These are phyloP conservation scores for Nepenthes gracilis DNA, from an alignment of 148 eudicot genomes.

Conservation along the genomic window DNA sequence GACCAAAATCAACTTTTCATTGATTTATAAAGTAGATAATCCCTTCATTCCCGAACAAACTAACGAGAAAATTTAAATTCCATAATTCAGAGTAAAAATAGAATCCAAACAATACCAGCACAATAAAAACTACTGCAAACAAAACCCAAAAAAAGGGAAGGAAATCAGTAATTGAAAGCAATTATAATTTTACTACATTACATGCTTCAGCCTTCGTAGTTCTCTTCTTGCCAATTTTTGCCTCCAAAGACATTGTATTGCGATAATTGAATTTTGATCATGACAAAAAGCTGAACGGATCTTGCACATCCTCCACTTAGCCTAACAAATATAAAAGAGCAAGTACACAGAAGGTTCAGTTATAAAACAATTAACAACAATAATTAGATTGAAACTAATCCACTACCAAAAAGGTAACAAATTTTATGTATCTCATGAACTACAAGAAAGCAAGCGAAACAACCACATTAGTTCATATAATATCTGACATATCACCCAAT, in stretches of 20 bases:
- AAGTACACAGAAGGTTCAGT: not conserved
- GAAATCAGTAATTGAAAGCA: no score
- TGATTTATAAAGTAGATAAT: no score
- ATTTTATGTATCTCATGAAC: not conserved
- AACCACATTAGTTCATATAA: not conserved
- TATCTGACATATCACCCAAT: no score
- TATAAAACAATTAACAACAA: not conserved
- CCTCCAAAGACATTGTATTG: conserved; percentile 88
- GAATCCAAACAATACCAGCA: no score
- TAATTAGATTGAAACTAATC: not conserved
- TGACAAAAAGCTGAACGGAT: conserved; percentile 47
- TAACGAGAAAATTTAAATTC: no score
- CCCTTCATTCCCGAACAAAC: no score
- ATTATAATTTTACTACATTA: conserved; percentile 7
- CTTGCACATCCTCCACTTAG: conserved; percentile 75
- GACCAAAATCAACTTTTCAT: no score
- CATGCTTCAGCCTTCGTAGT: conserved; percentile 70
- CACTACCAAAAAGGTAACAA: not conserved
- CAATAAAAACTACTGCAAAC: no score
- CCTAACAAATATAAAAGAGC: conserved; percentile 22
- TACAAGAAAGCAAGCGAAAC: not conserved
- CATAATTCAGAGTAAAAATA: no score
- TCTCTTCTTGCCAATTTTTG: conserved; percentile 64
- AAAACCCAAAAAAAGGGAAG: no score
- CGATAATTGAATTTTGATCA: conserved; percentile 58